These are phyloP conservation scores for Ascochyta clinopodiicola DNA, from an alignment of 2,329 filamentous ascomycete species.

Conservation along the genomic window DNA sequence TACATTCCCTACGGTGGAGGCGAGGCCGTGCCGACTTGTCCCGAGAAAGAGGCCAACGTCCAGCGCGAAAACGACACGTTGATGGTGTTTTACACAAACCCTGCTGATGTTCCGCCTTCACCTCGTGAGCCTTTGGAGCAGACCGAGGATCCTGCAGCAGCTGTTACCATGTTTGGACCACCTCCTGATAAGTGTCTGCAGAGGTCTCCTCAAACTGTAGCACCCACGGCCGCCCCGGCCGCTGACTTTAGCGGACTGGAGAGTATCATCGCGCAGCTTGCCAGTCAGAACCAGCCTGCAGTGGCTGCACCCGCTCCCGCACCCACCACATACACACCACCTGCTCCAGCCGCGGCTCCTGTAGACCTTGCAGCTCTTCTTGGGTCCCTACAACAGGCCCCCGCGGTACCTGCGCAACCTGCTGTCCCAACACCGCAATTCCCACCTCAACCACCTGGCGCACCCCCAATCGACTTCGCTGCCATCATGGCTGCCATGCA, in stretches of 20 bases:
- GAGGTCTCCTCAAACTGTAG: conserved; percentile 30
- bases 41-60: conserved; percentile 53
- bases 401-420: conserved; percentile 16
- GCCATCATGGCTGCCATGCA: conserved; percentile 35
- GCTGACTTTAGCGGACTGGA: conserved; percentile 37
- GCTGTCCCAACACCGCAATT: conserved; percentile 18
- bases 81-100: conserved; percentile 55
- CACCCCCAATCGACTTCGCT: conserved; percentile 30
- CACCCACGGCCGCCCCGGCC: conserved; percentile 17
- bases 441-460: conserved; percentile 23
- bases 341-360: conserved; percentile 24
- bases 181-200: conserved; percentile 37
- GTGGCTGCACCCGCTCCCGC: conserved; percentile 16
- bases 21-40: conserved; percentile 45
- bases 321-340: conserved; percentile 29
- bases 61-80: conserved; percentile 55
- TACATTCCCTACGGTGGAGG: conserved; percentile 56
- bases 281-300: conserved; percentile 19
- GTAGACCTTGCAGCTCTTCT: conserved; percentile 39
- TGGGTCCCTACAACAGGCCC: conserved; percentile 30
- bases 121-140: conserved; percentile 54
- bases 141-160: conserved; percentile 22
- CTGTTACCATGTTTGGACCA: conserved; percentile 47
- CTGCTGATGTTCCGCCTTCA: conserved; percentile 54
- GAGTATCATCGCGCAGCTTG: conserved; percentile 38